These are phyloP conservation scores for Russula abietina DNA, from an alignment of 768 basidiomycete species.

Conservation along the genomic window DNA sequence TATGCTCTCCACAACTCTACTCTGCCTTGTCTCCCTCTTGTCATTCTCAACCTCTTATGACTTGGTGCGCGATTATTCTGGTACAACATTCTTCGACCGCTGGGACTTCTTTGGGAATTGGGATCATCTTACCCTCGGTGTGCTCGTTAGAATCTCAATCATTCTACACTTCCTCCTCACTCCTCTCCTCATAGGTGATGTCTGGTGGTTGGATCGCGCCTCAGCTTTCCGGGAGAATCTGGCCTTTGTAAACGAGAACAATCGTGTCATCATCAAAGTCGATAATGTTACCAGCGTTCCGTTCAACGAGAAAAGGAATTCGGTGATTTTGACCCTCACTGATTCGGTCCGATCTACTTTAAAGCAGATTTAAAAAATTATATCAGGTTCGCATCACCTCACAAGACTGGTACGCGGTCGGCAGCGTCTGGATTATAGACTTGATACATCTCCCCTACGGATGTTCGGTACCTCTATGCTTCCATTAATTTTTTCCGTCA, in stretches of 20 bases:
- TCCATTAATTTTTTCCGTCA: not conserved
- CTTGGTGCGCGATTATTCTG: constrained; percentile 36
- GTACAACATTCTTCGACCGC: constrained; percentile 39
- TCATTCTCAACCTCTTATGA: constrained; percentile 27
- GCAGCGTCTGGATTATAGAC: constrained; percentile 45
- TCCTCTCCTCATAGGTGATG: constrained; percentile 44
- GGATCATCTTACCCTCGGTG: constrained; percentile 39
- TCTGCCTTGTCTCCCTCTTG: constrained; percentile 4
- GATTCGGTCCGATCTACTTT: not conserved
- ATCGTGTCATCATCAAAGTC: constrained; percentile 66
- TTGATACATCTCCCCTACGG: constrained; percentile 48
- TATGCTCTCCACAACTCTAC: not conserved
- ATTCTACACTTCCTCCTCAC: not conserved
- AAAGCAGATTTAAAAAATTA: constrained; percentile 1
- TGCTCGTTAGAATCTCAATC: constrained; percentile 5
- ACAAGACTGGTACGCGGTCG: constrained; percentile 38
- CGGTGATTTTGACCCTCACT: constrained; percentile 38
- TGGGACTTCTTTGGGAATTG: constrained; percentile 41
- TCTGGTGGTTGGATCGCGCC: constrained; percentile 48
- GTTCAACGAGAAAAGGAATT: constrained; percentile 47
- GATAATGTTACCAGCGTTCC: constrained; percentile 60
- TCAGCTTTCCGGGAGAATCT: constrained; percentile 45
- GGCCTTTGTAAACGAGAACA: constrained; percentile 52
- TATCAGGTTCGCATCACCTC: constrained; percentile 43
- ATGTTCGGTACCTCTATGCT: constrained; percentile 38